Evolutionary conservation across 257 asterid species (phyloP), one percentile per base, ranked within the genome.

Genomic region (Solanum clarkiae): DNA sequence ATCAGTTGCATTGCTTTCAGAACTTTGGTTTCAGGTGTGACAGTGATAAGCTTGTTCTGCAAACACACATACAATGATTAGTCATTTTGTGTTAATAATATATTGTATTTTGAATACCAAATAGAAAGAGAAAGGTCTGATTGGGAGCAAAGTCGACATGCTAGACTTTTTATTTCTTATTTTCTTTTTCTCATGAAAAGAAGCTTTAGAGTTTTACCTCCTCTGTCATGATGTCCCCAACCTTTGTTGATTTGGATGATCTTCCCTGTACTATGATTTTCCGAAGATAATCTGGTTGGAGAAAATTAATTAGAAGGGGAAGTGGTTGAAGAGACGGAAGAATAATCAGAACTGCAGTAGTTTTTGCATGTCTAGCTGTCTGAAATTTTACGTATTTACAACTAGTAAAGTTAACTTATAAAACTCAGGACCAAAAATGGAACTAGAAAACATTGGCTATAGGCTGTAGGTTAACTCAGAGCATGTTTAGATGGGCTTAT

Each of bases 201-300:
- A 22, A 56, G 82, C 20, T 17, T 51, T 13, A 24, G 15, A 66
- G 70, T 18, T 29, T 65, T 93, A 96, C 98, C 98, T 96, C 99
- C 89, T 96, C 98, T 2, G 99, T 96, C 99, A 96, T 96, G 79
- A 96, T 95, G 90, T 96, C 98, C 81, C 99, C 99, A 54, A 96
- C 99, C 91, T 94, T 96, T 8, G 98, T 95, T 12, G 98, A 91
- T 90, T 95, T 95, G 88, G 98, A 96, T 81, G 99, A 96, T 83
- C 98, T 91, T 85, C 98, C 99, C 85, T 96, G 98, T 16, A 96
- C 95, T 80, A 96, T 96, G 90, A 95, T 95, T 89, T 95, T 96
- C 94, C 98, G 86, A 84, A 96, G 98, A 88, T 96, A 96, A 92
- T 96, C 98, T 96, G 93, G 56, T 84, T 44, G 44, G 75, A 86